Base-by-base conservation (phyloP, 345 rosid species). In the Dipteronia sinensis region DNA sequence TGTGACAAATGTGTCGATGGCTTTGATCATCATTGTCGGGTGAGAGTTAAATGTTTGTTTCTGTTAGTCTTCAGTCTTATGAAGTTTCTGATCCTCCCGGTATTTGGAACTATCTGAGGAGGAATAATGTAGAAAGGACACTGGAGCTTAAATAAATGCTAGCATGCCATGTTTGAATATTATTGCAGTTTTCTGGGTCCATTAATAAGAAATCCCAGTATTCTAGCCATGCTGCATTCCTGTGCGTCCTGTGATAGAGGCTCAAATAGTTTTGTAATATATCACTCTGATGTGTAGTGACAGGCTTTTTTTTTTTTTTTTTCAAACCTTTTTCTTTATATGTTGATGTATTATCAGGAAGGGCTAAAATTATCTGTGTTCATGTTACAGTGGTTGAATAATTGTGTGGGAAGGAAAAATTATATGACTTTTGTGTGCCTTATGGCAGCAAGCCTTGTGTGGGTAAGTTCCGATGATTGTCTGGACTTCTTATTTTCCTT, bases 11-110 rank as follows among this genome's bases (percentile, higher is more conserved):
- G 99, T 66, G 93, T 95, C 62, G 98, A 93, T 86, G 97, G 96
- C 82, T 93, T 95, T 88, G 99, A 95, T 86, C 99, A 95, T 82
- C 98, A 95, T 83, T 95, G 99, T 76, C 92, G 96, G 81, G 98
- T 95, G 83, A 85, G 94, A 77, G 70, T 62, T 59, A 61, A 44
- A 69, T 11, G 22, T 65, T 67, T 46, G 53, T 79, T 44, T 40
- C 16, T 64, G 20, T 72, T 73, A 69, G 20, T 67, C 29, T 66
- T 72, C 2, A 0, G 29, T 20, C 9, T 22, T n/a, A 10, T 6
- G 46, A 40, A 46, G 70, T 70, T 9, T 67, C 65, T 72, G 11
- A 49, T 76, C 64, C n/a, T 42, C 38, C 4, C 3, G 15, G 8
- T 62, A 44, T 61, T 46, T 12, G 49, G 11, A 42, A 7, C 51